Evolutionary conservation across 306 rosid genomes (phyloP).

Genomic region (Vicia villosa): DNA sequence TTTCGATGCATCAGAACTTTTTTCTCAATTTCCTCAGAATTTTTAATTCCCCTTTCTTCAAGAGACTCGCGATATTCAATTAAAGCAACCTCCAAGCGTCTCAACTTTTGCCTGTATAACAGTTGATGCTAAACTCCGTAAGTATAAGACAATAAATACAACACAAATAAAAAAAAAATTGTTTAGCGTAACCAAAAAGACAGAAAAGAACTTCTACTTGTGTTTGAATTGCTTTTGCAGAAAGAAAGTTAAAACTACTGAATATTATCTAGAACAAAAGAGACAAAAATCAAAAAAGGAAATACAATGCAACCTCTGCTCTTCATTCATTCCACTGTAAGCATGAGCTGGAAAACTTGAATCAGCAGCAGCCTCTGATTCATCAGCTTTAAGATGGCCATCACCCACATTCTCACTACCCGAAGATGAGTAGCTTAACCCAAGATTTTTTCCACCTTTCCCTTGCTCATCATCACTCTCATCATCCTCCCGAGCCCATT

Average conservation of each 20-base stretch:
- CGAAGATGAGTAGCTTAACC: slow-evolving; percentile 90
- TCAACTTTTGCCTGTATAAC: slow-evolving; percentile 79
- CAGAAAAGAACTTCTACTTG: not conserved
- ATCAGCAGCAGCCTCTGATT: slow-evolving; percentile 70
- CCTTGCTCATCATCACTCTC: slow-evolving; percentile 89
- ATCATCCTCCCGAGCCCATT: slow-evolving; percentile 99
- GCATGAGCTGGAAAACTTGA: slow-evolving; percentile 55
- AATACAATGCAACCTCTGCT: slow-evolving; percentile 67
- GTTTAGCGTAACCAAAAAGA: not conserved
- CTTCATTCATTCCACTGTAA: slow-evolving; percentile 90
- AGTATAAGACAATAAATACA: slow-evolving; percentile 30
- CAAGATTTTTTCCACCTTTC: slow-evolving; percentile 65
- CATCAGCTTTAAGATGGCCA: slow-evolving; percentile 65
- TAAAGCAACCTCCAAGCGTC: slow-evolving; percentile 92
- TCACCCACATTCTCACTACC: slow-evolving; percentile 95
- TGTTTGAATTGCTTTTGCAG: slow-evolving; percentile 14
- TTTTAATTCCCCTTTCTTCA: slow-evolving; percentile 85
- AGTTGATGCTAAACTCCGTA: slow-evolving; percentile 30
- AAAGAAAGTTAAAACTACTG: slow-evolving; percentile 16
- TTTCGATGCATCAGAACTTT: slow-evolving; percentile 64
- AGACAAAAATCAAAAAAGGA: slow-evolving; percentile 24
- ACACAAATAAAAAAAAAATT: slow-evolving; percentile 14
- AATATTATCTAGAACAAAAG: slow-evolving; percentile 26
- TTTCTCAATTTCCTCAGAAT: slow-evolving; percentile 77
- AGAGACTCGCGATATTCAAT: slow-evolving; percentile 95